A percentile compares a stretch with the other conserved stretches of the same genome.
These are phyloP conservation scores for Saxophila tyrrhenica DNA, from an alignment of 495 filamentous ascomycete genomes.

Conservation along the genomic window DNA sequence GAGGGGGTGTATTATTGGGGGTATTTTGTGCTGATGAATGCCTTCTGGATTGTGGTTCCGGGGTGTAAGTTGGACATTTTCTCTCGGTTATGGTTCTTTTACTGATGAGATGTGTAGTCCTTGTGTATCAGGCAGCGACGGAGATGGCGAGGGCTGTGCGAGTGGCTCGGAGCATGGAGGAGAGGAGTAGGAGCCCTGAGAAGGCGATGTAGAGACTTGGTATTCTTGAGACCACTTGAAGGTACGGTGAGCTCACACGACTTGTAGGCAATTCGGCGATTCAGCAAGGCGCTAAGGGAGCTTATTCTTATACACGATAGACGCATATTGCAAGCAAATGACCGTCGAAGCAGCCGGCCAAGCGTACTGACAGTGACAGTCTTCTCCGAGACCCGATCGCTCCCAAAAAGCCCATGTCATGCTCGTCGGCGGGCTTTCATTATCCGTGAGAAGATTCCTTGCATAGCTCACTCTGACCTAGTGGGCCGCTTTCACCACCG, in stretches of 20 bases:
- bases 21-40: conserved; percentile 79
- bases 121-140: conserved; percentile 10
- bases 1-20: conserved; percentile 78
- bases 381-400: too few relatives aligned
- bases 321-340: not conserved
- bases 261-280: too few relatives aligned
- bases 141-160: conserved; percentile 6
- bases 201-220: conserved; percentile 2
- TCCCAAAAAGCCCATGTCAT: too few relatives aligned
- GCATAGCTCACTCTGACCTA: not conserved
- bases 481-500: too few relatives aligned
- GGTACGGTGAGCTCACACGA: too few relatives aligned
- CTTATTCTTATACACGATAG: not conserved
- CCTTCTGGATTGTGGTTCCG: conserved; percentile 76
- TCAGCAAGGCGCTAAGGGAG: not conserved
- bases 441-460: not conserved
- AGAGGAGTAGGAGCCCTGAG: too few relatives aligned
- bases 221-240: too few relatives aligned
- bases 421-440: too few relatives aligned
- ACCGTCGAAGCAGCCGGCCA: not conserved
- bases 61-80: conserved; percentile 22
- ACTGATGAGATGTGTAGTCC: not conserved
- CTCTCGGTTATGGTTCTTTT: too few relatives aligned
- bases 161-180: conserved; percentile 2
- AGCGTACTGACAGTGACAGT: not conserved